phyloP scores from a whole-genome alignment of 345 rosid species.

The Salix brachista region DNA sequence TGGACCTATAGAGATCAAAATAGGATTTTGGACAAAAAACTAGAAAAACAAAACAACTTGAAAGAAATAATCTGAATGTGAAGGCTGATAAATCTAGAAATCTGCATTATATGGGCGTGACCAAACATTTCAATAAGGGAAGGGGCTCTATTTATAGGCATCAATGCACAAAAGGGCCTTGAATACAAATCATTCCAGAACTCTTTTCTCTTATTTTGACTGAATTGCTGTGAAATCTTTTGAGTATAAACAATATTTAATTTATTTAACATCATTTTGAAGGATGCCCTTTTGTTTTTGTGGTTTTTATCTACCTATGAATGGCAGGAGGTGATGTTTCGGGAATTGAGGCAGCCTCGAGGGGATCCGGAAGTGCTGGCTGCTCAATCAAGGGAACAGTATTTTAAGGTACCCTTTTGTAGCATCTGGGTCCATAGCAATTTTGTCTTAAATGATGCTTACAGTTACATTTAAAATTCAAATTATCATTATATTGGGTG shows the following conservation, averaged over 20 bases:
- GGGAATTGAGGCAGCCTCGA: conserved; percentile 55
- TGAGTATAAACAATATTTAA: not conserved
- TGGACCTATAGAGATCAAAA: no score
- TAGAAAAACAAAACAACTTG: no score
- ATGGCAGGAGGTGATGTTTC: conserved; percentile 61
- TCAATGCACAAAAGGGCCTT: no score
- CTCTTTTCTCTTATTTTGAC: not conserved
- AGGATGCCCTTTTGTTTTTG: conserved; percentile 6
- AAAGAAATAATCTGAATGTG: no score
- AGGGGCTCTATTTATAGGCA: no score
- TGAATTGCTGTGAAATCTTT: not conserved
- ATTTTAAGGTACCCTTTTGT: conserved; percentile 50
- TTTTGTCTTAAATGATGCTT: conserved; percentile 4
- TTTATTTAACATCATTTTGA: not conserved
- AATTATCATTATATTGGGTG: not conserved
- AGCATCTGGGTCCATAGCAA: not conserved
- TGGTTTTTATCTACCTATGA: conserved; percentile 18
- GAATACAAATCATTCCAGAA: not conserved
- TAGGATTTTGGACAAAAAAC: no score
- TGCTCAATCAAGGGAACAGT: conserved; percentile 73
- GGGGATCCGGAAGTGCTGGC: conserved; percentile 77
- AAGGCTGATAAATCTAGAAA: no score
- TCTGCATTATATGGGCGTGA: no score
- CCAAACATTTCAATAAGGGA: no score
- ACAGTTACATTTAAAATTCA: not conserved